phyloP scores from a whole-genome alignment of 2,329 filamentous ascomycete genomes.

The Purpureocillium takamizusanense region DNA sequence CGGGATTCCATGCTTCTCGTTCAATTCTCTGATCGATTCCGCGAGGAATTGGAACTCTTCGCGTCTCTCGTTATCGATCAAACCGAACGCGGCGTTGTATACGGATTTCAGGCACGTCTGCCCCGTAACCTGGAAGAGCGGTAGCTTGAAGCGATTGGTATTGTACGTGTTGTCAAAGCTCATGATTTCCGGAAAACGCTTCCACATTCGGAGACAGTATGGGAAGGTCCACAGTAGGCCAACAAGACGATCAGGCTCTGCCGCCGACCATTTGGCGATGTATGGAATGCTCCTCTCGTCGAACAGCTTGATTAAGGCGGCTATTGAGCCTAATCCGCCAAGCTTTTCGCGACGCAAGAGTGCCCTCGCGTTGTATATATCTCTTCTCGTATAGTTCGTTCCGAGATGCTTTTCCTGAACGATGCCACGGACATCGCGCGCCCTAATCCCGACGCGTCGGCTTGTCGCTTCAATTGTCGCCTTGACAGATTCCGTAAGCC shows the following conservation, averaged over 20 bases:
- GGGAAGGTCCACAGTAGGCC: slow-evolving; percentile 2
- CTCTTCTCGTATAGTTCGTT: neutral
- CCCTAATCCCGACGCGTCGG: slow-evolving; percentile 3
- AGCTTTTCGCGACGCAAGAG: slow-evolving; percentile 1
- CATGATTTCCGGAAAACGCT: slow-evolving; percentile 3
- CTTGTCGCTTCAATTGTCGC: slow-evolving; percentile 6
- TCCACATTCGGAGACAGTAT: slow-evolving; percentile 5
- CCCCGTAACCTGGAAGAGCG: slow-evolving; percentile 1
- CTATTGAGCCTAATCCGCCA: neutral
- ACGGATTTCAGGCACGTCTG: neutral
- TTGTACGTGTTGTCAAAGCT: slow-evolving; percentile 5
- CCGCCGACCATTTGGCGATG: no score
- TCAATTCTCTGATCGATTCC: neutral
- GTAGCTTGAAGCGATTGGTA: slow-evolving; percentile 4
- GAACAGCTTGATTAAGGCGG: neutral
- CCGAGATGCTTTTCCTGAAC: neutral
- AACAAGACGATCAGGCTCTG: no score
- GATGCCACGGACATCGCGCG: slow-evolving; percentile 2
- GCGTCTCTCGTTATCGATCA: slow-evolving; percentile 1
- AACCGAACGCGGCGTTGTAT: slow-evolving; percentile 1
- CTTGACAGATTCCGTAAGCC: slow-evolving; percentile 2
- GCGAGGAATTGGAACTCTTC: slow-evolving; percentile 5
- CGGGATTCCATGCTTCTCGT: neutral
- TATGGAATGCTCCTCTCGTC: no score
- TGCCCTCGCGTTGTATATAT: no score